Evolutionary conservation across 2,329 filamentous ascomycete species (phyloP).

Genomic region (Alternaria angustiovoidea): DNA sequence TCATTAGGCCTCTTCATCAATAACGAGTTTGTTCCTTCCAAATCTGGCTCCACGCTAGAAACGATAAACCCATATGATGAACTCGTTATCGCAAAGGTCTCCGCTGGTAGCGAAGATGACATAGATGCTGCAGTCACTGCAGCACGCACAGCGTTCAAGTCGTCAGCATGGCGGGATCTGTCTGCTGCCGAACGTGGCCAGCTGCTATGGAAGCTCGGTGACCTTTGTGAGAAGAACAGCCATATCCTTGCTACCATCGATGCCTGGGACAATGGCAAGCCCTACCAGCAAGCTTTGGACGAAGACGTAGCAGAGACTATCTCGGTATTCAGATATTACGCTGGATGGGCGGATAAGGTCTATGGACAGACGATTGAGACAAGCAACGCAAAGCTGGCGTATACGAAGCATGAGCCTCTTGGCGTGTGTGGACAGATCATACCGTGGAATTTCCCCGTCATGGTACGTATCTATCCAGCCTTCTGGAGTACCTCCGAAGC

Average conservation of each 20-base stretch:
- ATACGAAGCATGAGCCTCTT: slow-evolving; percentile 1
- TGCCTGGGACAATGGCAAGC: background rate
- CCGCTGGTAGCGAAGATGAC: background rate
- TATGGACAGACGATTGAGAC: slow-evolving; percentile 2
- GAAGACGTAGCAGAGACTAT: background rate
- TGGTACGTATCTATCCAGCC: too few relatives aligned
- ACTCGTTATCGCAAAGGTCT: background rate
- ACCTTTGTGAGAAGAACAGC: background rate
- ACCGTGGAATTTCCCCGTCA: background rate
- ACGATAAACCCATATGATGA: background rate
- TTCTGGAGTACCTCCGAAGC: too few relatives aligned
- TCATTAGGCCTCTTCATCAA: background rate
- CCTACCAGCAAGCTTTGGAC: background rate
- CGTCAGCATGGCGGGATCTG: background rate
- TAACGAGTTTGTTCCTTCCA: background rate
- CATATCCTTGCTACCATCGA: background rate
- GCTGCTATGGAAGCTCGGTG: background rate
- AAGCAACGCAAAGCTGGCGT: background rate
- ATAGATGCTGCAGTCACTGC: background rate
- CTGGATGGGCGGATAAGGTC: background rate
- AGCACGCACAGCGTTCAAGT: background rate
- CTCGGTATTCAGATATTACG: background rate
- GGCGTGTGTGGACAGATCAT: background rate
- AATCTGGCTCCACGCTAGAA: background rate
- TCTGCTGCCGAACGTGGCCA: background rate